Evolutionary conservation across 108 stramenopile genomes (phyloP).

Genomic region (Cyclotella sp.): DNA sequence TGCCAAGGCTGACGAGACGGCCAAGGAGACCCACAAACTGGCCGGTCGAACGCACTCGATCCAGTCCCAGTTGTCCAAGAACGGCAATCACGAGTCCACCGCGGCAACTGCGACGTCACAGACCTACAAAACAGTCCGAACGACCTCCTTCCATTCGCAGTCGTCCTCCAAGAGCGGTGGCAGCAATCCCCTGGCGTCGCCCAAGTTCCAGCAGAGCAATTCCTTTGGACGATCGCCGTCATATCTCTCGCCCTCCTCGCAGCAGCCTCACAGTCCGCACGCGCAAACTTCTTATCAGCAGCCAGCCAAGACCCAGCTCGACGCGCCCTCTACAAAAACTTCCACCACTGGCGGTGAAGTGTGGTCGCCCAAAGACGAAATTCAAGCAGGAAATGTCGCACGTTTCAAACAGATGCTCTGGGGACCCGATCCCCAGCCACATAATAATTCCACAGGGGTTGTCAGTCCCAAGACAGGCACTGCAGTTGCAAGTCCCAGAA

Average conservation of each 20-base stretch:
- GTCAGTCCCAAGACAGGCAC: neutral
- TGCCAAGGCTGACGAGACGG: neutral
- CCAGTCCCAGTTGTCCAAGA: neutral
- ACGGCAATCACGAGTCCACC: neutral
- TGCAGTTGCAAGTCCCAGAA: neutral
- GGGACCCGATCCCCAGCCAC: slow-evolving; percentile 12
- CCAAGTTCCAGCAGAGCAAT: neutral
- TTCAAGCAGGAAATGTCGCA: slow-evolving; percentile 43
- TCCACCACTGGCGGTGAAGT: slow-evolving; percentile 21
- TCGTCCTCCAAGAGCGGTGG: neutral
- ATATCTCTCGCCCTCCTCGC: neutral
- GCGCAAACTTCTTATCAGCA: neutral
- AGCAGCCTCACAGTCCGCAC: neutral
- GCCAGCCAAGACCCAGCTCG: neutral
- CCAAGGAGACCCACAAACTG: neutral
- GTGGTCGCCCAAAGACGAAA: slow-evolving; percentile 48
- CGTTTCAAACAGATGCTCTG: slow-evolving; percentile 46
- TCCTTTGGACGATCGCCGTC: neutral
- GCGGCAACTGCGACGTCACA: too few relatives aligned
- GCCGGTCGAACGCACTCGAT: neutral
- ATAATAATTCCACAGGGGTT: neutral
- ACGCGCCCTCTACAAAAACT: neutral
- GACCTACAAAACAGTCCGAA: too few relatives aligned
- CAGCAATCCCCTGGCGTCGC: neutral
- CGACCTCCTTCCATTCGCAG: neutral